Evolutionary conservation across 2,329 filamentous ascomycete species (phyloP), one percentile per base, ranked within the genome.

Genomic region (Monosporascus cannonballus): DNA sequence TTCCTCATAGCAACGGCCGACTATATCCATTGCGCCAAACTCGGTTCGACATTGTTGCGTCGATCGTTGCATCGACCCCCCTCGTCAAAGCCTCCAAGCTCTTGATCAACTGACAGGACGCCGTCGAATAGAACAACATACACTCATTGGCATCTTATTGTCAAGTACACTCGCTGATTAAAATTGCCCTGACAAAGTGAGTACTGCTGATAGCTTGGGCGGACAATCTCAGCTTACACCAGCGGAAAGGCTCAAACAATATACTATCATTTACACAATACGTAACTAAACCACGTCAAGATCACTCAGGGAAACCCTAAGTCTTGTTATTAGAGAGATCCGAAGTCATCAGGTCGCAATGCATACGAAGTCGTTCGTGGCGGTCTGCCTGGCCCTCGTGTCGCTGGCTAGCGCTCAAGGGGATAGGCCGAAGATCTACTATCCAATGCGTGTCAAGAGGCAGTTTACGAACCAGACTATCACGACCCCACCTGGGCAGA

Each of bases 111-210:
- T 64, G 55, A 66, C 54, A 14, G 24, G 36, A 49, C 48, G 14
- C 46, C 54, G 44, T 49, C 22, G 38, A 41, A 41, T 34, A 34
- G 30, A 39, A 54, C 48, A 69, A 64, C 64, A 64, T 65, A 61
- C 71, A 64, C 67, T 71, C 69, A 60, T 73, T 73, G 71, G 72
- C 70, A 70, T 64, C 57, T 53, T 62, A 54, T 67, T 68, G 72
- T 75, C 72, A 74, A 71, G 68, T 74, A 74, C 72, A 72, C 68
- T 75, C 72, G 71, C 74, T 75, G 61, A 56, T 58, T 64, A 55
- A 14, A 67, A 65, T 67, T 57, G 44, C 57, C 67, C 71, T 73
- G 70, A 74, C 71, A 69, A 55, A 59, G 60, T 65, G 56, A 57
- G 70, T 71, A 53, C 17, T 18, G 18, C 3, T 46, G 14, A 56